Evolutionary conservation across 2,329 filamentous ascomycete genomes (phyloP).

Genomic region (Eurotiales sp.): DNA sequence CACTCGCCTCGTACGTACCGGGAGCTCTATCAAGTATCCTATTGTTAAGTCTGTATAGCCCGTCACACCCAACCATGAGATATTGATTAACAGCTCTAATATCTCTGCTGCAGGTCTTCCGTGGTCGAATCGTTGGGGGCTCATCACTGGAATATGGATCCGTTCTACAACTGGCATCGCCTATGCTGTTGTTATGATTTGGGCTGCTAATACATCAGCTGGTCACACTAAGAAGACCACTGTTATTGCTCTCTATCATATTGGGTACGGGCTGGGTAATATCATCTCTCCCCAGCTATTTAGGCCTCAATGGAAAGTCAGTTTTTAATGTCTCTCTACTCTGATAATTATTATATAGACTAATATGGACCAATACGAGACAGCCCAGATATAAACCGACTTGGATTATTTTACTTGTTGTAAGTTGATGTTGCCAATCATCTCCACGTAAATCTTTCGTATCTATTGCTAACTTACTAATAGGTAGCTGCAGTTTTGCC

Average conservation of each 20-base stretch:
- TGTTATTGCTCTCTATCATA: conserved; percentile 19
- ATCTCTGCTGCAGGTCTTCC: conserved; percentile 22
- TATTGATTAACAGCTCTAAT: not conserved
- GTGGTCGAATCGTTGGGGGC: conserved; percentile 37
- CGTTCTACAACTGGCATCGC: conserved; percentile 35
- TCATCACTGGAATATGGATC: conserved; percentile 36
- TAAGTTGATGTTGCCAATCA: no score
- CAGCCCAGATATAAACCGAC: conserved; percentile 21
- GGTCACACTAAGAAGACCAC: conserved; percentile 46
- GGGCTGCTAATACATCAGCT: conserved; percentile 35
- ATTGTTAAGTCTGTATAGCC: conserved; percentile 19
- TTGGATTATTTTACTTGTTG: conserved; percentile 24
- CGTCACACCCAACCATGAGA: not conserved
- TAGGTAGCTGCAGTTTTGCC: conserved; percentile 39
- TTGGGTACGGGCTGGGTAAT: conserved; percentile 40
- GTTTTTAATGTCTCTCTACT: not conserved
- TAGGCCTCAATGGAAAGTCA: conserved; percentile 29
- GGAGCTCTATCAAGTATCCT: conserved; percentile 36
- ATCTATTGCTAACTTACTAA: conserved; percentile 20
- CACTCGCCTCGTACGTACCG: conserved; percentile 31
- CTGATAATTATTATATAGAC: not conserved
- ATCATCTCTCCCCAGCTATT: conserved; percentile 44
- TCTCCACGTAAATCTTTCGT: conserved; percentile 17
- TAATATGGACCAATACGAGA: not conserved
- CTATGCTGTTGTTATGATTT: conserved; percentile 39